Conservation (phyloP, 495 filamentous ascomycete genomes). For the Sporormia fimetaria region DNA sequence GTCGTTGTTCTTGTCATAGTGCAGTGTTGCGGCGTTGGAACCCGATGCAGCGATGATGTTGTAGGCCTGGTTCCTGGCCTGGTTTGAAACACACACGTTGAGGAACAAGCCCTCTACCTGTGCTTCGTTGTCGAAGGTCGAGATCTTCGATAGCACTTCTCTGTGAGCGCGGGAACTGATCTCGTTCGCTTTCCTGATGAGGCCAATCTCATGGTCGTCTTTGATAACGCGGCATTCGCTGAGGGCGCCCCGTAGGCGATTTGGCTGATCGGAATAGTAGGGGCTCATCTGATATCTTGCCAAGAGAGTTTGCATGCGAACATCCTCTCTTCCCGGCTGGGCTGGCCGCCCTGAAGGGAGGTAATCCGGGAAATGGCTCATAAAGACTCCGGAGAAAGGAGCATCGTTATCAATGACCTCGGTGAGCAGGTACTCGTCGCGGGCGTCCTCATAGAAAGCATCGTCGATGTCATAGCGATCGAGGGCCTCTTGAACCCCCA, state of each 20-base stretch:
- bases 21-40: constrained; percentile 65
- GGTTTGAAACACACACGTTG: constrained; percentile 53
- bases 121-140: constrained; percentile 58
- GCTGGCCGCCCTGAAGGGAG: too few relatives aligned
- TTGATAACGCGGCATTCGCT: constrained; percentile 73
- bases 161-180: constrained; percentile 66
- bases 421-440: constrained; percentile 16
- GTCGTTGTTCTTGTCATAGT: constrained; percentile 72
- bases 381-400: too few relatives aligned
- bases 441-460: constrained; percentile 15
- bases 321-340: too few relatives aligned
- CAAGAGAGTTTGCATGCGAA: too few relatives aligned
- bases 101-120: constrained; percentile 70
- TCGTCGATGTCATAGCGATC: constrained; percentile 40
- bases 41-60: constrained; percentile 75
- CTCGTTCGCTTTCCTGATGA: constrained; percentile 67
- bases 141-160: constrained; percentile 50
- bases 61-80: constrained; percentile 72
- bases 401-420: too few relatives aligned
- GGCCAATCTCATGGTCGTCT: constrained; percentile 62
- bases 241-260: too few relatives aligned
- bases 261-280: too few relatives aligned
- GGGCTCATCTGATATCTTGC: too few relatives aligned
- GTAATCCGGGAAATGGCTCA: too few relatives aligned
- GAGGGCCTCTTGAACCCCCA: constrained; percentile 40